These are phyloP conservation scores for Quercus phellos DNA, from an alignment of 331 rosid genomes.

Conservation along the genomic window DNA sequence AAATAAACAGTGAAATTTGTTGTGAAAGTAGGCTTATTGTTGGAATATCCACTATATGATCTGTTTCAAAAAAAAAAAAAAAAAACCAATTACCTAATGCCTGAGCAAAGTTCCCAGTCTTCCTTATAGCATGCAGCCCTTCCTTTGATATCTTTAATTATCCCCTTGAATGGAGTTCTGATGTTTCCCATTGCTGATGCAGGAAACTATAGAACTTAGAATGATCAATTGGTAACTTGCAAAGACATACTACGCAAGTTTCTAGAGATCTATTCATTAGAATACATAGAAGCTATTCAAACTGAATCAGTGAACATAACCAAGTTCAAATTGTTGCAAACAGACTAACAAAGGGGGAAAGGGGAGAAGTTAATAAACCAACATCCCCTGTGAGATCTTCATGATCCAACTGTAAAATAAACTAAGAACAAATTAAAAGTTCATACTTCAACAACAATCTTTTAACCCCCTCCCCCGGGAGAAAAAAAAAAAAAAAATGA, in stretches of 20 bases:
- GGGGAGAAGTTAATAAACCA: background rate
- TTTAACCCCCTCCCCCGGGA: too few species aligned
- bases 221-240: background rate
- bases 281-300: background rate
- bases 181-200: slow-evolving; percentile 35
- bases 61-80: background rate
- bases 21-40: too few species aligned
- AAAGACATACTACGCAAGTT: background rate
- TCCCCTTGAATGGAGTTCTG: slow-evolving; percentile 53
- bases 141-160: slow-evolving; percentile 63
- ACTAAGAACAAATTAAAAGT: slow-evolving; percentile 6
- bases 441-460: background rate
- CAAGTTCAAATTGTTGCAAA: background rate
- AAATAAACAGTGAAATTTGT: too few species aligned
- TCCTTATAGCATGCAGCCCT: slow-evolving; percentile 69
- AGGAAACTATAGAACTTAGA: slow-evolving; percentile 6
- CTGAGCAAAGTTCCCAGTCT: slow-evolving; percentile 68
- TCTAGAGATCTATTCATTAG: background rate
- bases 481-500: too few species aligned
- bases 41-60: background rate
- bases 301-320: background rate
- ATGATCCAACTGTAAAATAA: slow-evolving; percentile 3
- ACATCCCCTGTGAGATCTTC: background rate
- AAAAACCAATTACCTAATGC: slow-evolving; percentile 42
- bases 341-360: background rate